Base-by-base conservation (phyloP, 306 rosid species). In the Quillaja saponaria region DNA sequence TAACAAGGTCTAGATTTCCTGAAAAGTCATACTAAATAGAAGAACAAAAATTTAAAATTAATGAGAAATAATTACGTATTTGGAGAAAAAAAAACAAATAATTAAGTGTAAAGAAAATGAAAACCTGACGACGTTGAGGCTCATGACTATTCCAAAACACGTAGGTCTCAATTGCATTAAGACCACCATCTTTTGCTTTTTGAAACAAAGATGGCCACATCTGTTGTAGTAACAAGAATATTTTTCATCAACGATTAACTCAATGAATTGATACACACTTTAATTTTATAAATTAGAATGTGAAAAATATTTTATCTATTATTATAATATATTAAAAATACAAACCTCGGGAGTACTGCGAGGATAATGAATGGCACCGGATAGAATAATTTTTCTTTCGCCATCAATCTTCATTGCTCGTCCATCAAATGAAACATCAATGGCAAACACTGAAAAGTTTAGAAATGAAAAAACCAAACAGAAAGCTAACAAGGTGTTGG, bases 131-230 rank as follows among this genome's bases (percentile, higher is more conserved):
- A 33, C 35, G 67, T 5, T 17, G 25, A 10, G 84, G 78, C 18
- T 79, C 82, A 35, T 79, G 87, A 3, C 56, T 62, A 49, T 65
- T 66, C 84, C 82, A 82, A 17, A 82, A 76, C 0, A 82, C 82
- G 5, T 76, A 79, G 13, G 82, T 69, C 49, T 79, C 84, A 53
- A 76, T 73, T 8, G 76, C 37, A 35, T 76, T 17, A 3, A 82
- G 13, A 0, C 84, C 84, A 34, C 87, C 84, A 5, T 82, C 69
- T 64, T 63, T 82, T 8, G 80, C 75, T 35, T 79, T 79, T 10
- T 20, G 13, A n/a, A 82, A 72, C 72, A 82, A 37, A 0, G 51
- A 8, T 6, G 75, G 71, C 84, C 87, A 79, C 84, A 82, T 76
- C 84, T 82, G 5, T n/a, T 12, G 47, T 18, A 13, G 0, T 44